Evolutionary conservation across 2,329 filamentous ascomycete species (phyloP), one percentile per base, ranked within the genome.

Genomic region (Diaporthe longicolla): DNA sequence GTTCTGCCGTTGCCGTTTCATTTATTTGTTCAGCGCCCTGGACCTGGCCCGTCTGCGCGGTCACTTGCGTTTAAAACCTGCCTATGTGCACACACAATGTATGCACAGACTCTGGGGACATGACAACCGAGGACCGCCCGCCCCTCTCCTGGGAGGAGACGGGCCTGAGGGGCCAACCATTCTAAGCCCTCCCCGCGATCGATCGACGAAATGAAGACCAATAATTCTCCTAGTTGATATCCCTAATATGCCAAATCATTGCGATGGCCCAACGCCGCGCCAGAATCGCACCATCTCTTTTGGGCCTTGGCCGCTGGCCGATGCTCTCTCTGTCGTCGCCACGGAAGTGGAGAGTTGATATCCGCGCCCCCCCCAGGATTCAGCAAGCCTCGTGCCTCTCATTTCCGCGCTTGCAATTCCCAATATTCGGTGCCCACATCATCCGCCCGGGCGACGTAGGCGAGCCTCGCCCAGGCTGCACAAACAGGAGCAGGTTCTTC

Each of bases 271-370:
- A n/a, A 35, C 17, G 57, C 55, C 37, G 32, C 45, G 37, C 57
- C 48, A 61, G 4, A 52, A 71, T 71, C 69, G 57, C 69, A 71
- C 58, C 69, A 71, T 71, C 69, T 61, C 48, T 35, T 61, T 71
- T 61, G 68, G 69, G 69, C 45, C 6, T 32, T 29, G 32, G 57
- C 48, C 55, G 55, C 69, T 29, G 58, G 43, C 17, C n/a, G 45
- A 6, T 37, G 68, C 54, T 35, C 68, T 37, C 26, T 19, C 24
- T 19, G 40, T 40, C 55, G 69, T 71, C 57, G 69, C 52, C 69
- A 63, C 35, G 10, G n/a, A 40, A 52, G 69, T 71, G 69, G 69
- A 29, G 69, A 52, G 55, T 61, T 71, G 69, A 63, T 52, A 32
- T 70, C 54, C 54, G 50, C 35, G 37, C 13, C 13, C 66, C 66